Evolutionary conservation across 768 basidiomycete genomes (phyloP), one percentile per base, ranked within the genome.

Genomic region (Mycena haematopus): DNA sequence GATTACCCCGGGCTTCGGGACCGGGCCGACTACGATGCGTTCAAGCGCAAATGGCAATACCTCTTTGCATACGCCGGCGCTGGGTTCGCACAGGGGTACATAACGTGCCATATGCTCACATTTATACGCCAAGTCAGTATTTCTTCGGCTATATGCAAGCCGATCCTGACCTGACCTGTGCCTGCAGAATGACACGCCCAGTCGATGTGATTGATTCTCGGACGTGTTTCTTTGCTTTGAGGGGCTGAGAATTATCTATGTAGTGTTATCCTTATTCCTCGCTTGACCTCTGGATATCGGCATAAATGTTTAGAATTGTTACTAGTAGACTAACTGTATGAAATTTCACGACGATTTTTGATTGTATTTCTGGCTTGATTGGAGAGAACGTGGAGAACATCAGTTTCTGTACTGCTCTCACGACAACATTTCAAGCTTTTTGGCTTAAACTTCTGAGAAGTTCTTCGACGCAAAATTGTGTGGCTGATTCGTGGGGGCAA

Each of bases 21-120:
- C 56, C 70, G 72, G 24, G 72, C 78, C 24, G 85, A 88, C 67
- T 91, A 86, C 67, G 86, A 84, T 19, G 75, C 82, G n/a, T 91
- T 91, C 83, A 88, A 86, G 69, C 83, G 89, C 60, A 92, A 92
- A 76, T 92, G 91, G 91, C 85, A 88, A 70, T 92, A 92, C 71
- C 87, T 91, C 56, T 92, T 91, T 72, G 90, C 87, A 19, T 92
- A 92, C 69, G 91, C 91, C 46, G 89, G 87, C 45, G 90, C 89
- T 58, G 91, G 91, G 21, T 92, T 91, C 74, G 83, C 86, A 22
- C 87, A 89, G 71, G 91, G 89, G 22, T 92, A 91, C 74, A 91
- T 91, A 71, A 89, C 89, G 31, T 91, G 89, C 69, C 90, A 91
- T 68, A 90, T 92, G 89, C 81, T 92, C 58, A 89, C 88, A 13